Conservation (phyloP, 2,329 filamentous ascomycete species). For the Alternaria gaisen region DNA sequence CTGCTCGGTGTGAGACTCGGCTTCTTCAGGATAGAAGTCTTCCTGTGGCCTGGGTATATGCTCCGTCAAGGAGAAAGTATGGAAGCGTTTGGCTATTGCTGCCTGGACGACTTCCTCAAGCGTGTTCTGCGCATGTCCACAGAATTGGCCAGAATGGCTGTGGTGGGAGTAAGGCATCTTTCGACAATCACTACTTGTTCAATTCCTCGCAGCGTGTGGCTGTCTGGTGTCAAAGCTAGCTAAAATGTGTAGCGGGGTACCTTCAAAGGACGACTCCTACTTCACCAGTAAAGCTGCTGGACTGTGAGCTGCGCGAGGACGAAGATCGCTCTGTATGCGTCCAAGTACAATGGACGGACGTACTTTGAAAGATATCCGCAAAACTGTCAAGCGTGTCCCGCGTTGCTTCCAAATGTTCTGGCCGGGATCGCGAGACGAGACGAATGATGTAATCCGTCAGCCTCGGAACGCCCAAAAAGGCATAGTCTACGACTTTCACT, state of each 20-base stretch:
- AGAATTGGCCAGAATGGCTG: conserved; percentile 98
- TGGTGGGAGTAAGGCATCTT: conserved; percentile 96
- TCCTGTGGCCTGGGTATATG: conserved; percentile 85
- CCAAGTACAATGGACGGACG: neutral
- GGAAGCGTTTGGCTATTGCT: conserved; percentile 81
- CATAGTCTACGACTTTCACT: conserved; percentile 5
- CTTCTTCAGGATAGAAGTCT: conserved; percentile 95
- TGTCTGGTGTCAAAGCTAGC: neutral
- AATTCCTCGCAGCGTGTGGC: neutral
- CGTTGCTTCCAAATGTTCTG: neutral
- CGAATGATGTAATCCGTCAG: conserved; percentile 8
- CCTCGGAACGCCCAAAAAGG: conserved; percentile 1
- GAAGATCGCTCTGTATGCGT: neutral
- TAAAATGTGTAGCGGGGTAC: neutral
- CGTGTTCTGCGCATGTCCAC: conserved; percentile 81
- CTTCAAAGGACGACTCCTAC: neutral
- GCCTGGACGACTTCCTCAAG: conserved; percentile 84
- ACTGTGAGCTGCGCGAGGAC: neutral
- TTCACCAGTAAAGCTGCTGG: neutral
- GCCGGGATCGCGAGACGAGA: neutral
- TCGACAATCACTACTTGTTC: neutral
- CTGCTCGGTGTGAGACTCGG: conserved; percentile 51
- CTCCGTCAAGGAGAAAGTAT: conserved; percentile 87
- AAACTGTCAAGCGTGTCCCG: neutral
- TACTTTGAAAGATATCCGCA: neutral